Conservation (phyloP, 2,329 filamentous ascomycete genomes). For the Penicillium sp. region DNA sequence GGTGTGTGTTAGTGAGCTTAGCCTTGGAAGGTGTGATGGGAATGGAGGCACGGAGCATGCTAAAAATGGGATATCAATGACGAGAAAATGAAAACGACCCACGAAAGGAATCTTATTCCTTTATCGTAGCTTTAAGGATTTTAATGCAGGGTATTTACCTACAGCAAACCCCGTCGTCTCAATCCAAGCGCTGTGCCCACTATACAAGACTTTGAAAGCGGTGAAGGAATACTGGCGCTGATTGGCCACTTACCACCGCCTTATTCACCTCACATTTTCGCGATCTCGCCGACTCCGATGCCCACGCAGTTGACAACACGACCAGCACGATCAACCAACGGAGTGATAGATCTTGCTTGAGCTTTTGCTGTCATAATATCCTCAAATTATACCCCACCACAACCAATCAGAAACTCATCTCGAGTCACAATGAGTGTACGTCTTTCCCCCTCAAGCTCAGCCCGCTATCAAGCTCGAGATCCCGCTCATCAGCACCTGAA, state of each 20-base stretch:
- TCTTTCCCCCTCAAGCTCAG: slow-evolving; percentile 10
- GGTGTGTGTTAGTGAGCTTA: not conserved
- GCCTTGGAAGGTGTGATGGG: not conserved
- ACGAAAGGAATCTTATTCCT: not conserved
- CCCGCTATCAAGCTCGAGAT: slow-evolving; percentile 11
- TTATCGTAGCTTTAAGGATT: not conserved
- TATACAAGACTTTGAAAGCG: slow-evolving; percentile 21
- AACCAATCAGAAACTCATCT: not conserved
- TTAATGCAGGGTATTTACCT: not conserved
- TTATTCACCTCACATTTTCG: slow-evolving; percentile 39
- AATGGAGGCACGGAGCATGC: not conserved
- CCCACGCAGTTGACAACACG: slow-evolving; percentile 13
- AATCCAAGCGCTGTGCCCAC: not conserved
- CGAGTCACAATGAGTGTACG: slow-evolving; percentile 36
- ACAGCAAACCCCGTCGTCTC: not conserved
- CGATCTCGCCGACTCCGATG: slow-evolving; percentile 21
- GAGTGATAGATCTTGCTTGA: slow-evolving; percentile 5
- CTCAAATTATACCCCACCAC: not conserved
- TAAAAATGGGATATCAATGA: not conserved
- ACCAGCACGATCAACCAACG: slow-evolving; percentile 14
- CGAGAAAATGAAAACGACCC: not conserved
- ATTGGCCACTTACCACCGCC: slow-evolving; percentile 9
- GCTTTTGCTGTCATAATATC: not conserved
- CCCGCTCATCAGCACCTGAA: not conserved
- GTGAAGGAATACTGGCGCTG: slow-evolving; percentile 13